A percentile compares a stretch with the other conserved stretches of the same genome.
phyloP scores from a whole-genome alignment of 129 eudicot species.

The Kitagawia praeruptora region DNA sequence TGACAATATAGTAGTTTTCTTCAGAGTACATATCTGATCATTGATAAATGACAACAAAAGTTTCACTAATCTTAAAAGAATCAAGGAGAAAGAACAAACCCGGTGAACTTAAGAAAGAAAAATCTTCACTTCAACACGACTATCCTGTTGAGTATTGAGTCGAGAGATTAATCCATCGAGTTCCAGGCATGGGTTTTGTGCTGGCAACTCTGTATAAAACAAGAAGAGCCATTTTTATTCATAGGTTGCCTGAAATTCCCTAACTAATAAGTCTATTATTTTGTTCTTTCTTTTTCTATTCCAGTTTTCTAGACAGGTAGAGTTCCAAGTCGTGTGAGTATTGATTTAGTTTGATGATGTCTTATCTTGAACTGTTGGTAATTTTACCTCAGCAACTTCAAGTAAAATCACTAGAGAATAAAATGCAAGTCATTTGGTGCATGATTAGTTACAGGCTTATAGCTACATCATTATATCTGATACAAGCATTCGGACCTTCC shows the following conservation, averaged over 20 bases:
- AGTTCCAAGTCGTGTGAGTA: slow-evolving; percentile 13
- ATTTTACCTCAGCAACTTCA: neutral
- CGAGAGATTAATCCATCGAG: slow-evolving; percentile 87
- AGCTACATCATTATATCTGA: neutral
- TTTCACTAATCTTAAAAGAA: neutral
- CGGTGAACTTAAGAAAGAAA: neutral
- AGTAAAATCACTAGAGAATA: neutral
- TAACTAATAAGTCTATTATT: neutral
- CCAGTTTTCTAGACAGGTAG: neutral
- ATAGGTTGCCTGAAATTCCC: neutral
- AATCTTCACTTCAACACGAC: slow-evolving; percentile 67
- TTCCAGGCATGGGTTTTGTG: slow-evolving; percentile 97
- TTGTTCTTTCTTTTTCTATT: neutral
- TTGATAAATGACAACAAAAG: neutral
- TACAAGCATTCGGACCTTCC: slow-evolving; percentile 36
- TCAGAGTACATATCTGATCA: slow-evolving; percentile 78
- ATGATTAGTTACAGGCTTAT: neutral
- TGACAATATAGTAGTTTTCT: slow-evolving; percentile 72
- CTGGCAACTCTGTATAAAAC: slow-evolving; percentile 85
- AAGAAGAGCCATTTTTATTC: slow-evolving; percentile 51
- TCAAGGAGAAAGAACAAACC: neutral
- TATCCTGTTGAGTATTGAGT: slow-evolving; percentile 75
- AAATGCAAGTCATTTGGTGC: slow-evolving; percentile 12
- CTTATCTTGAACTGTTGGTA: neutral
- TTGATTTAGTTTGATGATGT: slow-evolving; percentile 17